Conservation (phyloP, 108 stramenopile species). For the Cylindrotheca fusiformis region DNA sequence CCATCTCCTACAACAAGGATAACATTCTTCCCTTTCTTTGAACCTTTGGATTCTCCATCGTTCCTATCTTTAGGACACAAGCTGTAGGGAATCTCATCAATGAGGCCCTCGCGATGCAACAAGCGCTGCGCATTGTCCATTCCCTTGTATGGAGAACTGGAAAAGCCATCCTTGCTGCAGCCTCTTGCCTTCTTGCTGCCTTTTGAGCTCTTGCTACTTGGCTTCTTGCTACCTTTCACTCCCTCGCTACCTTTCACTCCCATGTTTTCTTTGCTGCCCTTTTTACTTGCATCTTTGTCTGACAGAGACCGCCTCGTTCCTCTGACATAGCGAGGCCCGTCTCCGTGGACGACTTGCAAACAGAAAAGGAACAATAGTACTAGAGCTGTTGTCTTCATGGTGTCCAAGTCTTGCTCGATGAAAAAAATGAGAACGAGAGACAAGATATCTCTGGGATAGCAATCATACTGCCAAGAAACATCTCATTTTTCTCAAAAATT, state of each 20-base stretch:
- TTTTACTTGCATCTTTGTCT: neutral
- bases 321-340: no score
- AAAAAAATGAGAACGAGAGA: no score
- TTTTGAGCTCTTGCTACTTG: neutral
- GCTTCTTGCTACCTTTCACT: neutral
- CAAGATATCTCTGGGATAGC: no score
- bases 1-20: constrained; percentile 63
- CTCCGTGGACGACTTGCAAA: no score
- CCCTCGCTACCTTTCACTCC: constrained; percentile 3
- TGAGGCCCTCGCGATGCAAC: constrained; percentile 43
- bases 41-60: constrained; percentile 2
- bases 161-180: constrained; percentile 5
- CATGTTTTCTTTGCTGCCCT: neutral
- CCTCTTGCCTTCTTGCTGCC: neutral
- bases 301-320: no score
- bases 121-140: constrained; percentile 45
- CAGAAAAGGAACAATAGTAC: no score
- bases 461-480: no score
- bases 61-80: constrained; percentile 12
- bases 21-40: no score
- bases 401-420: no score
- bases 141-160: constrained; percentile 13
- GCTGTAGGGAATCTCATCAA: constrained; percentile 26
- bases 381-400: no score
- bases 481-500: no score